A percentile compares a stretch with the other conserved stretches of the same genome.
These are phyloP conservation scores for Phytophthora multivora DNA, from an alignment of 352 stramenopile genomes.

Conservation along the genomic window DNA sequence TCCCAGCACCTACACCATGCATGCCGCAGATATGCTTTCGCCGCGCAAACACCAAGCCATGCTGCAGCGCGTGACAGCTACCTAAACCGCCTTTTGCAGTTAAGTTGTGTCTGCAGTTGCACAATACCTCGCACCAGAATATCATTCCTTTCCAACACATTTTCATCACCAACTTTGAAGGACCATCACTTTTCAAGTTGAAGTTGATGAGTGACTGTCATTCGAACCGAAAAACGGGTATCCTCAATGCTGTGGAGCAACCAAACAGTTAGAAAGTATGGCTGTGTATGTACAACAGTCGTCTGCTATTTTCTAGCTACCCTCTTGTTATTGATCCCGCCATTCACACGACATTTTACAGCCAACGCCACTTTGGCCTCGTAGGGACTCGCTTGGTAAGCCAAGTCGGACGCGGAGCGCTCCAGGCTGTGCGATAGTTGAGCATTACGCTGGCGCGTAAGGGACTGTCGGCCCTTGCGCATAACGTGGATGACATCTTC, in stretches of 20 bases:
- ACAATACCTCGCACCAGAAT: not conserved
- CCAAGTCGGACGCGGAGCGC: constrained; percentile 23
- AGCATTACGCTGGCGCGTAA: constrained; percentile 12
- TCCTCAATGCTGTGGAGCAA: too few species aligned
- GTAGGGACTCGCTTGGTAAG: constrained; percentile 13
- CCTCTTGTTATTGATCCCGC: constrained; percentile 1
- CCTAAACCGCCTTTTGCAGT: constrained; percentile 24
- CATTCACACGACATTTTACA: constrained; percentile 9
- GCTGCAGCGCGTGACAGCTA: constrained; percentile 58
- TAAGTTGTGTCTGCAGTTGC: not conserved
- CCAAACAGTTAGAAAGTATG: too few species aligned
- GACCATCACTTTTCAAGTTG: not conserved
- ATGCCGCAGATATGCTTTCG: constrained; percentile 53
- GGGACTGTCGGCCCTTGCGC: constrained; percentile 34
- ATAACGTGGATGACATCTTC: constrained; percentile 41
- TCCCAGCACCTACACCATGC: constrained; percentile 37
- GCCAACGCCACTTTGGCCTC: constrained; percentile 4
- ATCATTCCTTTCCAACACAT: not conserved
- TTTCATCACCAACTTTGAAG: too few species aligned
- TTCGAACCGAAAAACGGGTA: not conserved
- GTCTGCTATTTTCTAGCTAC: not conserved
- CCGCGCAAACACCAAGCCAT: constrained; percentile 62
- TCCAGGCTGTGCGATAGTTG: constrained; percentile 6
- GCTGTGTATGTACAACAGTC: too few species aligned
- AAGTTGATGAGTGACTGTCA: not conserved